Percentiles rank a stretch among this genome's conserved stretches.
Conservation (phyloP, 1,284 basidiomycete genomes). For the Apiotrichum mycotoxinovorans region DNA sequence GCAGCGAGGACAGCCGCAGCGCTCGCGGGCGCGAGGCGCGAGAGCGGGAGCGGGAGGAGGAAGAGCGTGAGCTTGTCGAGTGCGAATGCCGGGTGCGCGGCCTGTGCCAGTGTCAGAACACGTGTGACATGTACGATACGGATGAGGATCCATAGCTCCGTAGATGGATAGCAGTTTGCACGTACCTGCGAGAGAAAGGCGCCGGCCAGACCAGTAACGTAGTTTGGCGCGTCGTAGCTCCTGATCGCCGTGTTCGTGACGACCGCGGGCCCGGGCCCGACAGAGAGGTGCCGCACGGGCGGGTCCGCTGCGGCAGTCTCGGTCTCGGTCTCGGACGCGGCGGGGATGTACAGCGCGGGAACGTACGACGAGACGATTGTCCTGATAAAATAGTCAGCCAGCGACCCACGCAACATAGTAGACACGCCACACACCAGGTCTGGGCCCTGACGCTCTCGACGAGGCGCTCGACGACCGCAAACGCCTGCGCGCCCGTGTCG, state of each 20-base stretch:
- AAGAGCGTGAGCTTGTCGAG: conserved; percentile 12
- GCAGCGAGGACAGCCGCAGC: conserved; percentile 12
- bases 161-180: not conserved
- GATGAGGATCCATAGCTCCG: no score
- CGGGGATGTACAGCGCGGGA: conserved; percentile 42
- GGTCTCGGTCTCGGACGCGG: conserved; percentile 4
- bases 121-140: not conserved
- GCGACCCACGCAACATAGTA: not conserved
- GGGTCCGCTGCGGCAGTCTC: no score
- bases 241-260: not conserved
- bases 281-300: conserved; percentile 31
- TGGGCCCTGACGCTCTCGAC: not conserved
- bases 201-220: conserved; percentile 36
- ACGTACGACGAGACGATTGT: conserved; percentile 39
- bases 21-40: conserved; percentile 14
- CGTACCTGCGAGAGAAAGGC: conserved; percentile 32
- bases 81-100: conserved; percentile 27
- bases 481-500: conserved; percentile 10
- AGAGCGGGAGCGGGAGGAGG: conserved; percentile 39
- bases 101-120: conserved; percentile 18
- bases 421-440: conserved; percentile 7
- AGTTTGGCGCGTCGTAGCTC: conserved; percentile 40
- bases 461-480: conserved; percentile 4
- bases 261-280: no score
- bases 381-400: conserved; percentile 17